Base-by-base conservation (phyloP, 495 filamentous ascomycete species). In the Penicillium silybi region DNA sequence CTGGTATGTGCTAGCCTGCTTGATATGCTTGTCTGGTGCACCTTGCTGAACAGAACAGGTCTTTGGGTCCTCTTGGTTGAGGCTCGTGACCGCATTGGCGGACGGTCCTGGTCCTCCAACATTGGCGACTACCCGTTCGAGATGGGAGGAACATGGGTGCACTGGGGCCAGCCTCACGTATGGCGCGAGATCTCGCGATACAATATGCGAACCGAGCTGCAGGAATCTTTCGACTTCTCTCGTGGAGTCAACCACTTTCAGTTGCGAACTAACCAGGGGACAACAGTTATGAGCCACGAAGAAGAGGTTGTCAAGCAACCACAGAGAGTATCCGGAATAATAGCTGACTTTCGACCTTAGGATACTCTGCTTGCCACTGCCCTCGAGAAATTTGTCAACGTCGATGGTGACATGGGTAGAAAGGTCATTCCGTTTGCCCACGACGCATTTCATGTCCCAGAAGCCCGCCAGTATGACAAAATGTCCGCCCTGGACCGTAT, bases 71-170 rank as follows among this genome's bases (percentile, higher is more conserved):
- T 71, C 6, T 59, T 73, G 7, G 13, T 71, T 0, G 69, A 73
- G 54, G 69, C 60, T 3, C 62, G 69, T 4, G 66, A 70, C 44
- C 66, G 68, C 2, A 64, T 73, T 27, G 69, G 69, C 16, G 69
- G 69, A 1, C 62, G 69, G 4, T 59, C 69, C 8, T 72, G 61
- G 58, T 59, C 63, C 10, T 48, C 60, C 13, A 56, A 65, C 7
- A 54, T 61, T 34, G 52, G 38, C 7, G 56, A 57, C 0, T 56
- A 65, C 41, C 45, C 48, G 0, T 65, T 56, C 29, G 69, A 73
- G 18, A 61, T 73, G 56, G 69, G 69, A 0, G 69, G 69, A 6
- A 68, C 66, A 6, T 73, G 67, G 66, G 56, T 73, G 2, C 61
- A 64, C 20, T 64, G 64, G 61, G 37, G 38, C 5, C 64, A 67